Evolutionary conservation across 371 early-diverging fungal species (phyloP).

Genomic region (Actinomortierella ambigua): DNA sequence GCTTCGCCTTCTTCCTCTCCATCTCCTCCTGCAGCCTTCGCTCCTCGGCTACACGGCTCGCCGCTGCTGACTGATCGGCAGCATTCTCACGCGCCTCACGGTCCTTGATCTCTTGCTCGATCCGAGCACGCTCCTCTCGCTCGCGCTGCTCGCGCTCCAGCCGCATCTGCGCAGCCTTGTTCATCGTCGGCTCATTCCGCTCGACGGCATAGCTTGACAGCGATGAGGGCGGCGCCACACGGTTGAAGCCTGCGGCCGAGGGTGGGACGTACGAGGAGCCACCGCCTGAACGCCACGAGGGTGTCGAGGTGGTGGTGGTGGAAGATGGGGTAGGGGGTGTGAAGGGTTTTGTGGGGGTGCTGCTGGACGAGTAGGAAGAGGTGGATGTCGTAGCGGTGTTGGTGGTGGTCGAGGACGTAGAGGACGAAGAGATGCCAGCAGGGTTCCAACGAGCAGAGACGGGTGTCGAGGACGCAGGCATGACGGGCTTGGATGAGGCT

Average conservation of each 20-base stretch:
- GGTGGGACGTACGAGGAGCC: slow-evolving; percentile 28
- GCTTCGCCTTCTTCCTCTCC: slow-evolving; percentile 38
- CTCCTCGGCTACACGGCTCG: slow-evolving; percentile 41
- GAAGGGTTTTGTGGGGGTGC: not conserved
- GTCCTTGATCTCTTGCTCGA: slow-evolving; percentile 47
- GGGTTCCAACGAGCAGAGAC: slow-evolving; percentile 1
- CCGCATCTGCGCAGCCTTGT: slow-evolving; percentile 43
- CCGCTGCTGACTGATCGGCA: not conserved
- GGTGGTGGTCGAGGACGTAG: slow-evolving; percentile 7
- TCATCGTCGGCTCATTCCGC: slow-evolving; percentile 31
- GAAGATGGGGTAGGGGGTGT: slow-evolving; percentile 9
- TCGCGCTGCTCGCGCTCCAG: slow-evolving; percentile 58
- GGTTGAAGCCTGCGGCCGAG: slow-evolving; percentile 21
- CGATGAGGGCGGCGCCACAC: slow-evolving; percentile 26
- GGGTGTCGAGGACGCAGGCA: not conserved
- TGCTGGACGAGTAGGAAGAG: slow-evolving; percentile 6
- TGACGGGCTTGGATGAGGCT: not conserved
- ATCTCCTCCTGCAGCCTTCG: slow-evolving; percentile 36
- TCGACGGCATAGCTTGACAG: slow-evolving; percentile 12
- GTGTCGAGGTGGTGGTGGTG: slow-evolving; percentile 12
- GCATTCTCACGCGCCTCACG: slow-evolving; percentile 44
- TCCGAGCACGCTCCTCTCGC: slow-evolving; percentile 52
- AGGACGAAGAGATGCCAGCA: slow-evolving; percentile 1
- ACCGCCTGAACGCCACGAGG: slow-evolving; percentile 24
- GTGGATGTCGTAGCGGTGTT: slow-evolving; percentile 11